A percentile compares a stretch with the other conserved stretches of the same genome.
Conservation (phyloP, 768 basidiomycete genomes). For the Tulasnella sp. region DNA sequence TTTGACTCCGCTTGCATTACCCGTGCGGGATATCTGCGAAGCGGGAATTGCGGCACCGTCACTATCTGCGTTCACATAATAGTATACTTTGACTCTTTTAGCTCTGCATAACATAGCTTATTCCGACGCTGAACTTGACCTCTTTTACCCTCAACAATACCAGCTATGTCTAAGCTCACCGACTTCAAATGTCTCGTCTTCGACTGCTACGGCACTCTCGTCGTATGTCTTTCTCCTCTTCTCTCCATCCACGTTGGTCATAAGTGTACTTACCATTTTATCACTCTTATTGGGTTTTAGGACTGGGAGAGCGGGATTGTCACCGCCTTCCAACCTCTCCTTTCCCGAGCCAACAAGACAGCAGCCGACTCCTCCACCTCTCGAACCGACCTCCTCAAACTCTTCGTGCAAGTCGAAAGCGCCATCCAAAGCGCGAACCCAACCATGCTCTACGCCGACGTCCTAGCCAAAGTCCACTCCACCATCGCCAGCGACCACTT, state of each 20-base stretch:
- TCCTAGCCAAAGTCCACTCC: conserved; percentile 4
- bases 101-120: too few relatives aligned
- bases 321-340: conserved; percentile 45
- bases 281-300: conserved; percentile 31
- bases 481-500: background rate
- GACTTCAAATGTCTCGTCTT: conserved; percentile 48
- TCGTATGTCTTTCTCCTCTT: conserved; percentile 34
- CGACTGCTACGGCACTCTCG: conserved; percentile 71
- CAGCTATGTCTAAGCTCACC: conserved; percentile 8
- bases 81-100: too few relatives aligned
- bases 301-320: conserved; percentile 71
- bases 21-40: too few relatives aligned
- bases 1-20: too few relatives aligned
- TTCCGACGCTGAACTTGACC: too few relatives aligned
- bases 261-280: background rate
- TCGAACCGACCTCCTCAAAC: background rate
- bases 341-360: conserved; percentile 33
- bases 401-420: background rate
- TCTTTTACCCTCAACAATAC: background rate
- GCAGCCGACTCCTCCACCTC: conserved; percentile 26
- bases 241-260: background rate
- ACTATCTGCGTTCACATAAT: too few relatives aligned
- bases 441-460: conserved; percentile 12
- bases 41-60: too few relatives aligned
- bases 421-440: conserved; percentile 10